A percentile compares a stretch with the other conserved stretches of the same genome.
phyloP scores from a whole-genome alignment of 164 flowering plant species.

The Vitis cinerea region DNA sequence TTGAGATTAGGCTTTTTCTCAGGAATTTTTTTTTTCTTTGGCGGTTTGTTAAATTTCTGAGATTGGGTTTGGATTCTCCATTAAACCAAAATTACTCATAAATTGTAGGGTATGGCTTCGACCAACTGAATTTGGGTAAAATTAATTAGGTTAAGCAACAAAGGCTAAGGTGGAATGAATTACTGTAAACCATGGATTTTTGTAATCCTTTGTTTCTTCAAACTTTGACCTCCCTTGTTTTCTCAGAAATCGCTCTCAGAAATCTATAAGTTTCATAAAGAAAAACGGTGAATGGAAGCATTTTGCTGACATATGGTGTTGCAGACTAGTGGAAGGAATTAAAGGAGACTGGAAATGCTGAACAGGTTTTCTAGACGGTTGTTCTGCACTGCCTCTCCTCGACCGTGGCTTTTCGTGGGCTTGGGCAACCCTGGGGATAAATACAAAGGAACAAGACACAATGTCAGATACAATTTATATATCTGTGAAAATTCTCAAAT shows the following conservation, averaged over 20 bases:
- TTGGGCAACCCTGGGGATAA: slow-evolving; percentile 95
- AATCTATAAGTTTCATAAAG: not conserved
- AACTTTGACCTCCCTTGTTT: too few relatives aligned
- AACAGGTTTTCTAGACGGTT: slow-evolving; percentile 35
- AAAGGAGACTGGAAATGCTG: slow-evolving; percentile 28
- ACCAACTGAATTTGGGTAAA: too few relatives aligned
- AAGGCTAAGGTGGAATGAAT: too few relatives aligned
- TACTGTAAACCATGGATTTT: too few relatives aligned
- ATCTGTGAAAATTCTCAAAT: not conserved
- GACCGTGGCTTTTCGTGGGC: slow-evolving; percentile 93
- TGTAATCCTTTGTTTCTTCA: too few relatives aligned
- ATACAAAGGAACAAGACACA: slow-evolving; percentile 84
- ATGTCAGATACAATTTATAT: slow-evolving; percentile 34
- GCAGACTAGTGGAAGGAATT: not conserved
- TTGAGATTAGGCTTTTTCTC: too few relatives aligned
- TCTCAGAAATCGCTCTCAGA: not conserved
- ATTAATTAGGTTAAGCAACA: too few relatives aligned
- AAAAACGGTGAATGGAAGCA: not conserved
- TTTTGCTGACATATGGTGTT: not conserved
- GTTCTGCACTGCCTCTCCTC: slow-evolving; percentile 39
- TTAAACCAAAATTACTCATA: too few relatives aligned
- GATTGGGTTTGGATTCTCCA: too few relatives aligned
- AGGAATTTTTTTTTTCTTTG: too few relatives aligned
- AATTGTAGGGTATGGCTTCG: too few relatives aligned
- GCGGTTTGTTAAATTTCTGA: too few relatives aligned